Percentiles rank a stretch among this genome's conserved stretches.
These are phyloP conservation scores for Pseudoneurospora amorphoporcata DNA, from an alignment of 495 filamentous ascomycete species.

Conservation along the genomic window DNA sequence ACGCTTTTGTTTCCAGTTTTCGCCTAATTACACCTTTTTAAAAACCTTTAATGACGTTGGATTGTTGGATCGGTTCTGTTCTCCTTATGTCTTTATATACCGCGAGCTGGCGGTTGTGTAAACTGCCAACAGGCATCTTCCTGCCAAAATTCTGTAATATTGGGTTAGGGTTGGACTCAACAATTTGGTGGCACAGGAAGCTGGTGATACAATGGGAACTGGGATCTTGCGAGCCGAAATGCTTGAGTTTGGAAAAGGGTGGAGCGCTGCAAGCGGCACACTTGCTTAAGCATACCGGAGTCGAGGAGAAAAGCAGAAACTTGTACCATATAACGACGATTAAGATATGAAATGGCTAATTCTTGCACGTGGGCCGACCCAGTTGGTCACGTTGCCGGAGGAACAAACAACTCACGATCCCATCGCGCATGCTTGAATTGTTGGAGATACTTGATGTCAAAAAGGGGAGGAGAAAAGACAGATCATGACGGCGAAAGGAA, in stretches of 20 bases:
- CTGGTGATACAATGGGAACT: background rate
- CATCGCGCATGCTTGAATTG: background rate
- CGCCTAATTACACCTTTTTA: background rate
- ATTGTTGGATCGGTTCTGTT: background rate
- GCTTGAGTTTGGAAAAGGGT: background rate
- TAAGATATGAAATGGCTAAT: background rate
- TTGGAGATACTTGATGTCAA: background rate
- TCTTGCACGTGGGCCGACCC: background rate
- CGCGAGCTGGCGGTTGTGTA: background rate
- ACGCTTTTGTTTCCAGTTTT: slow-evolving; percentile 1
- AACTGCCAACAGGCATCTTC: background rate
- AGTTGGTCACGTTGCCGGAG: background rate
- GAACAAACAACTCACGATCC: background rate
- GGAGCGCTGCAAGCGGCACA: background rate
- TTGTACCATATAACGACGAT: background rate
- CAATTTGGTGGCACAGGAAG: background rate
- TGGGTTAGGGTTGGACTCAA: slow-evolving; percentile 1
- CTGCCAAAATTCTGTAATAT: slow-evolving; percentile 1
- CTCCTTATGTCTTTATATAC: background rate
- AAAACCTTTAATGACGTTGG: background rate
- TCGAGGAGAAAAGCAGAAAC: background rate
- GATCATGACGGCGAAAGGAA: background rate
- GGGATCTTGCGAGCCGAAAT: background rate
- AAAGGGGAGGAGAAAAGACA: background rate
- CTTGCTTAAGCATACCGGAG: background rate